A percentile compares a stretch with the other conserved stretches of the same genome.
Conservation (phyloP, 331 rosid genomes). For the Spiraea crenata region DNA sequence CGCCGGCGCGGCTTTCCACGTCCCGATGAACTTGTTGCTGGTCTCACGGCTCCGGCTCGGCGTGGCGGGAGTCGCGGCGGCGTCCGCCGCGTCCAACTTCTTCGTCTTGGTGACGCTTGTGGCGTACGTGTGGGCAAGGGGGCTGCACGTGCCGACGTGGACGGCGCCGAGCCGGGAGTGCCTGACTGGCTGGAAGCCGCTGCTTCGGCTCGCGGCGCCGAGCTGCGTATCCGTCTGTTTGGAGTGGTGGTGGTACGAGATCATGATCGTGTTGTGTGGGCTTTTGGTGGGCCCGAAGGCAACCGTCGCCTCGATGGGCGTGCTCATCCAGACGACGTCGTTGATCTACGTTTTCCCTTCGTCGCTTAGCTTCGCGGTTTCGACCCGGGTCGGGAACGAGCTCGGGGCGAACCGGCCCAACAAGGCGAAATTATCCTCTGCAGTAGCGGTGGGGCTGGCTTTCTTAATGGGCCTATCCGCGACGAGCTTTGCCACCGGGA, state of each 20-base stretch:
- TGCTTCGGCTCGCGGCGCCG: slow-evolving; percentile 65
- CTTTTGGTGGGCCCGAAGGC: slow-evolving; percentile 65
- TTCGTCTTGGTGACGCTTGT: slow-evolving; percentile 39
- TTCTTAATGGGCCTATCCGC: slow-evolving; percentile 61
- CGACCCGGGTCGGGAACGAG: slow-evolving; percentile 87
- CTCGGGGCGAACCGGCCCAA: slow-evolving; percentile 59
- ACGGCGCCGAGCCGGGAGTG: slow-evolving; percentile 57
- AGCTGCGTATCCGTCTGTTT: slow-evolving; percentile 92
- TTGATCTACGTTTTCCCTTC: slow-evolving; percentile 87
- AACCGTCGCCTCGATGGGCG: slow-evolving; percentile 87
- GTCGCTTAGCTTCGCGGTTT: slow-evolving; percentile 67
- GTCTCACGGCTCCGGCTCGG: slow-evolving; percentile 42
- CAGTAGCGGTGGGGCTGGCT: slow-evolving; percentile 47
- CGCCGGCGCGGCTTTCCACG: slow-evolving; percentile 52
- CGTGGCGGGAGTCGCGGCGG: slow-evolving; percentile 65
- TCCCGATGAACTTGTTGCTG: slow-evolving; percentile 44
- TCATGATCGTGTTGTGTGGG: slow-evolving; percentile 88
- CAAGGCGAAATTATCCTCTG: slow-evolving; percentile 51
- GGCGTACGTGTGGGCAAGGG: slow-evolving; percentile 35
- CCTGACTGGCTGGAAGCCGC: slow-evolving; percentile 60
- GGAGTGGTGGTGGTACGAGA: slow-evolving; percentile 99
- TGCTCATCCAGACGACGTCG: slow-evolving; percentile 82
- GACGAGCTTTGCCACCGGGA: slow-evolving; percentile 42
- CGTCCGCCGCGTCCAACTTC: slow-evolving; percentile 62
- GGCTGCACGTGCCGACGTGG: slow-evolving; percentile 57